A percentile compares a stretch with the other conserved stretches of the same genome.
These are phyloP conservation scores for Cicer yamashitae DNA, from an alignment of 306 rosid species.

Conservation along the genomic window DNA sequence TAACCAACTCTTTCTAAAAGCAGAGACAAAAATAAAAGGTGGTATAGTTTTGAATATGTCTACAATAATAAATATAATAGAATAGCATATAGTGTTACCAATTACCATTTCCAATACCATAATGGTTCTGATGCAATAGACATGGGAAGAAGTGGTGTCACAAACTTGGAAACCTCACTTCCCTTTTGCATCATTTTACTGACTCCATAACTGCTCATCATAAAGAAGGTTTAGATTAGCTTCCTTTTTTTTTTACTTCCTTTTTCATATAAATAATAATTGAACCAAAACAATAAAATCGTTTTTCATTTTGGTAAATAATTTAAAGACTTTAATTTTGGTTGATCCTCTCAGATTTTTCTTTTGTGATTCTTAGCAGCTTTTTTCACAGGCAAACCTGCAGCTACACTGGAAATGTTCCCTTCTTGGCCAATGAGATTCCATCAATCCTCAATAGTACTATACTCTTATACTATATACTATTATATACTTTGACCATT, in stretches of 20 bases:
- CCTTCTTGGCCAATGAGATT: constrained; percentile 98
- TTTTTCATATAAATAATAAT: constrained; percentile 2
- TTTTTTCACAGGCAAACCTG: constrained; percentile 80
- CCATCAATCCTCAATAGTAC: constrained; percentile 72
- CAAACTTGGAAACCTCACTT: constrained; percentile 63
- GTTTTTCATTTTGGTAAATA: constrained; percentile 52
- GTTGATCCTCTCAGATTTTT: constrained; percentile 64
- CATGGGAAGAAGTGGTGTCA: constrained; percentile 70
- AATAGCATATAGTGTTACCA: constrained; percentile 45
- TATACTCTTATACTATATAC: constrained; percentile 25
- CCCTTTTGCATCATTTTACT: constrained; percentile 63
- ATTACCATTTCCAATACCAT: constrained; percentile 67
- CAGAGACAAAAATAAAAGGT: constrained; percentile 40
- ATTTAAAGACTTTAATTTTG: constrained; percentile 47
- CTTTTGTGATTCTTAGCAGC: constrained; percentile 88
- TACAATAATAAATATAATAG: constrained; percentile 31
- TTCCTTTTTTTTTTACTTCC: constrained; percentile 40
- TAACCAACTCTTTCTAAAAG: constrained; percentile 54
- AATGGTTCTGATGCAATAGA: constrained; percentile 64
- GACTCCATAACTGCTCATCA: constrained; percentile 73
- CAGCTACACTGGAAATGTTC: constrained; percentile 97
- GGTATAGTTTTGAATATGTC: constrained; percentile 58
- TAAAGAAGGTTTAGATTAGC: constrained; percentile 76
- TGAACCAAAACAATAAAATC: neutral
- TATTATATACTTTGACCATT: constrained; percentile 48